Conservation (phyloP, 2,329 filamentous ascomycete species). For the Penicillium olsonii region DNA sequence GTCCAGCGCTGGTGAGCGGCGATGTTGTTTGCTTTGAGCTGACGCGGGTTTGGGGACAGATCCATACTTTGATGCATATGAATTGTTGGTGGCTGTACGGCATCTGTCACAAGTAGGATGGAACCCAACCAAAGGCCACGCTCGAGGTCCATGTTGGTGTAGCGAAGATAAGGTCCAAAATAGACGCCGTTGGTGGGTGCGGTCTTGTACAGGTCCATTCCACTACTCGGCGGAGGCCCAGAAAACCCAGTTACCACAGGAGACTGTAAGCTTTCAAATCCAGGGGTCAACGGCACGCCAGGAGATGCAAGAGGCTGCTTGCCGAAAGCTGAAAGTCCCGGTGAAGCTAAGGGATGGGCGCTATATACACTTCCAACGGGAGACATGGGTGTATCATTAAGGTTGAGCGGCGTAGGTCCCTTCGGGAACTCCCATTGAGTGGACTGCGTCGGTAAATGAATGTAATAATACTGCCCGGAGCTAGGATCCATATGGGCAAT, state of each 20-base stretch:
- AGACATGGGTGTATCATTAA: conserved; percentile 80
- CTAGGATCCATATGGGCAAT: conserved; percentile 94
- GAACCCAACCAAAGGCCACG: conserved; percentile 89
- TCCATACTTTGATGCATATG: conserved; percentile 90
- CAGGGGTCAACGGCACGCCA: conserved; percentile 77
- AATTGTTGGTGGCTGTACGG: conserved; percentile 89
- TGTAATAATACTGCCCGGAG: conserved; percentile 98
- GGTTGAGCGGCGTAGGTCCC: conserved; percentile 83
- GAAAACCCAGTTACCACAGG: conserved; percentile 74
- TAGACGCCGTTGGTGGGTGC: conserved; percentile 95
- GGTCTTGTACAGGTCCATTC: conserved; percentile 92
- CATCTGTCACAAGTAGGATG: conserved; percentile 89
- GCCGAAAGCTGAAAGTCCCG: conserved; percentile 59
- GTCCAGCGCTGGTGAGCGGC: conserved; percentile 90
- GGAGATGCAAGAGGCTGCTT: conserved; percentile 71
- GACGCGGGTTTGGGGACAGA: conserved; percentile 86
- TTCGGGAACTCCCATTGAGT: conserved; percentile 99
- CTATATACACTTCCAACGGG: conserved; percentile 75
- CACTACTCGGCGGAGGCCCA: conserved; percentile 82
- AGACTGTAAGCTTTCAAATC: conserved; percentile 81
- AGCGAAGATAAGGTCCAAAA: conserved; percentile 93
- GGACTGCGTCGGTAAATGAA: conserved; percentile 89
- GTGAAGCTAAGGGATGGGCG: conserved; percentile 69
- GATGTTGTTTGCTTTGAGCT: conserved; percentile 79
- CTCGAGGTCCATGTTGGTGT: conserved; percentile 96